phyloP scores from a whole-genome alignment of 1,284 basidiomycete genomes.

The Cutaneotrichosporon sp. region DNA sequence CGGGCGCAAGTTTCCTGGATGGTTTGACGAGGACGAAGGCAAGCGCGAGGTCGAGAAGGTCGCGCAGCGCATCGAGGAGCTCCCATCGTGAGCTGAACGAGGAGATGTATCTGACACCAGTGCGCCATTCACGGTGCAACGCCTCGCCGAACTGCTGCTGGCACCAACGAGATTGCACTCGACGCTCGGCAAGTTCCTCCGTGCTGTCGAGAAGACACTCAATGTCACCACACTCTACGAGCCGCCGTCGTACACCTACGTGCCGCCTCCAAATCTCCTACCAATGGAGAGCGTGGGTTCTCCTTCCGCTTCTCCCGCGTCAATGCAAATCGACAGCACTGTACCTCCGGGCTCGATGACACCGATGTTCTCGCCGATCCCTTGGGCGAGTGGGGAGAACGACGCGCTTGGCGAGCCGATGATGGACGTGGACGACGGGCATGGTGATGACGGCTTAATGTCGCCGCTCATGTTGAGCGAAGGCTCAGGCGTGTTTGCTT shows the following conservation, averaged over 20 bases:
- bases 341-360: slow-evolving; percentile 46
- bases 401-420: slow-evolving; percentile 25
- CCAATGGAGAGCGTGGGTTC: slow-evolving; percentile 6
- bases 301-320: not conserved
- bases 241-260: slow-evolving; percentile 39
- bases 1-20: slow-evolving; percentile 58
- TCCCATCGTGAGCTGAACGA: slow-evolving; percentile 51
- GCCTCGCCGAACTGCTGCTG: slow-evolving; percentile 79
- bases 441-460: slow-evolving; percentile 39
- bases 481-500: slow-evolving; percentile 10
- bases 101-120: slow-evolving; percentile 46
- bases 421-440: slow-evolving; percentile 15
- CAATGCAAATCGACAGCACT: slow-evolving; percentile 29
- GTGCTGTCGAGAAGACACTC: slow-evolving; percentile 79
- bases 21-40: slow-evolving; percentile 62
- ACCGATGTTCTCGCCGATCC: slow-evolving; percentile 54
- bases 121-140: slow-evolving; percentile 89
- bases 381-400: slow-evolving; percentile 33
- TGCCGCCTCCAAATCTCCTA: slow-evolving; percentile 19
- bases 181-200: slow-evolving; percentile 81
- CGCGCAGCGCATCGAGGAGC: slow-evolving; percentile 68
- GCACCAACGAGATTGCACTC: slow-evolving; percentile 71
- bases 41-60: slow-evolving; percentile 62
- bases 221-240: slow-evolving; percentile 70
- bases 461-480: slow-evolving; percentile 41